phyloP scores from a whole-genome alignment of 805 yeast genomes.

The Saccharomycopsis oosterbeekiorum region DNA sequence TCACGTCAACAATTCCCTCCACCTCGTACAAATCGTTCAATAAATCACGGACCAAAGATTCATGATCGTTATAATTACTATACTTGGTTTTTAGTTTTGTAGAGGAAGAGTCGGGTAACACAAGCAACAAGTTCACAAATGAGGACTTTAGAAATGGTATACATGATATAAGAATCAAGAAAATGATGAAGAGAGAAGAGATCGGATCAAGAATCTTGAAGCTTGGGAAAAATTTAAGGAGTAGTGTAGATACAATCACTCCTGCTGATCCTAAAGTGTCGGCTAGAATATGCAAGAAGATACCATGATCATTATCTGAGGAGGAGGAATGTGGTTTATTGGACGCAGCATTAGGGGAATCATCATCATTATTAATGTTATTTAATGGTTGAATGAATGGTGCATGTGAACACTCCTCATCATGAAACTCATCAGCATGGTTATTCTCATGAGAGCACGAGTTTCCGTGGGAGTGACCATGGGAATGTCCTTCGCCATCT shows the following conservation, averaged over 20 bases:
- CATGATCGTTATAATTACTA: slow-evolving; percentile 8
- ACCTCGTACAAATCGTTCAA: slow-evolving; percentile 54
- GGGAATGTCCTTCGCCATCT: slow-evolving; percentile 33
- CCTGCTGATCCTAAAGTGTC: slow-evolving; percentile 97
- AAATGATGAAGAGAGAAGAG: slow-evolving; percentile 81
- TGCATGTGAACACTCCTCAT: slow-evolving; percentile 16
- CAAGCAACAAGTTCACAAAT: slow-evolving; percentile 59
- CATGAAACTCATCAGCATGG: slow-evolving; percentile 17
- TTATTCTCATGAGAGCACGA: slow-evolving; percentile 17
- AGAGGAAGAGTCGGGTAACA: slow-evolving; percentile 35
- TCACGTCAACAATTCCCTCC: slow-evolving; percentile 75
- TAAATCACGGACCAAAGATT: slow-evolving; percentile 40
- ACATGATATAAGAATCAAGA: slow-evolving; percentile 70
- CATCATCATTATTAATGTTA: slow-evolving; percentile 3
- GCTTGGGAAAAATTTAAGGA: slow-evolving; percentile 56
- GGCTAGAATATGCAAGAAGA: slow-evolving; percentile 86
- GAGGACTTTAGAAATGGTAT: slow-evolving; percentile 78
- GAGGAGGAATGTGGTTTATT: not conserved
- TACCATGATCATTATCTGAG: slow-evolving; percentile 52
- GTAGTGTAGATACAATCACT: slow-evolving; percentile 80
- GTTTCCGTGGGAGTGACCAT: slow-evolving; percentile 25
- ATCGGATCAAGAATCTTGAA: slow-evolving; percentile 86
- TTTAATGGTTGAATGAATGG: slow-evolving; percentile 11
- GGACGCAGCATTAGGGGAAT: not conserved
- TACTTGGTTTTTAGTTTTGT: slow-evolving; percentile 39